Conservation (phyloP, 2,329 filamentous ascomycete genomes). For the Hysterium pulicare region DNA sequence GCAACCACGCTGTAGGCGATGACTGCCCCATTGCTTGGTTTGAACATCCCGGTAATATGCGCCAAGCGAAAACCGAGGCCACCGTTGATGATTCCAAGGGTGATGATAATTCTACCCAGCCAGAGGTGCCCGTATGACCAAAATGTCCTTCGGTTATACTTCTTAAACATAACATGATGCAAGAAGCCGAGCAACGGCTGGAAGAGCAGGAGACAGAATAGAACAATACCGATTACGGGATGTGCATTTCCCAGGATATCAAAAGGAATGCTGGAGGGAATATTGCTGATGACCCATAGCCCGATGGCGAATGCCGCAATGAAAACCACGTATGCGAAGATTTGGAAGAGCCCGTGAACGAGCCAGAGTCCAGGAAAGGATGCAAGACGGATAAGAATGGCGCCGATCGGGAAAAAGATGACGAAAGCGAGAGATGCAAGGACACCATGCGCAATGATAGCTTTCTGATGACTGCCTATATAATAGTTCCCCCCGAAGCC, state of each 20-base stretch:
- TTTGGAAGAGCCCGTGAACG: constrained; percentile 46
- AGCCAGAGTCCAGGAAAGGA: constrained; percentile 41
- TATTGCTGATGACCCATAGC: constrained; percentile 45
- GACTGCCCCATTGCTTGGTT: constrained; percentile 8
- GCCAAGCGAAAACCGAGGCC: constrained; percentile 50
- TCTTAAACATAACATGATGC: constrained; percentile 51
- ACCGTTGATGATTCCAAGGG: constrained; percentile 54
- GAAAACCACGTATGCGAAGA: constrained; percentile 47
- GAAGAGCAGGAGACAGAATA: constrained; percentile 51
- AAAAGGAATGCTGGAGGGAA: constrained; percentile 20
- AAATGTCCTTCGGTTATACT: constrained; percentile 41
- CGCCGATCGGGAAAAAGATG: constrained; percentile 43
- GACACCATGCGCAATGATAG: constrained; percentile 42
- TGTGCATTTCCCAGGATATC: constrained; percentile 44
- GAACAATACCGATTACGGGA: constrained; percentile 52
- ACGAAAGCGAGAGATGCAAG: constrained; percentile 44
- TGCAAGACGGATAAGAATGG: constrained; percentile 41
- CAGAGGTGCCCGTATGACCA: constrained; percentile 53
- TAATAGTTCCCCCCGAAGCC: too few species aligned
- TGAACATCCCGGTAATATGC: constrained; percentile 28
- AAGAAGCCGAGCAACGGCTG: constrained; percentile 51
- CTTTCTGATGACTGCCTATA: constrained; percentile 9
- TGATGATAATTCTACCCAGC: constrained; percentile 51
- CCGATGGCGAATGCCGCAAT: constrained; percentile 52
- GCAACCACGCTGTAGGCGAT: constrained; percentile 47